Conservation (phyloP, 2,329 filamentous ascomycete genomes). For the Phialemoniopsis sp. region DNA sequence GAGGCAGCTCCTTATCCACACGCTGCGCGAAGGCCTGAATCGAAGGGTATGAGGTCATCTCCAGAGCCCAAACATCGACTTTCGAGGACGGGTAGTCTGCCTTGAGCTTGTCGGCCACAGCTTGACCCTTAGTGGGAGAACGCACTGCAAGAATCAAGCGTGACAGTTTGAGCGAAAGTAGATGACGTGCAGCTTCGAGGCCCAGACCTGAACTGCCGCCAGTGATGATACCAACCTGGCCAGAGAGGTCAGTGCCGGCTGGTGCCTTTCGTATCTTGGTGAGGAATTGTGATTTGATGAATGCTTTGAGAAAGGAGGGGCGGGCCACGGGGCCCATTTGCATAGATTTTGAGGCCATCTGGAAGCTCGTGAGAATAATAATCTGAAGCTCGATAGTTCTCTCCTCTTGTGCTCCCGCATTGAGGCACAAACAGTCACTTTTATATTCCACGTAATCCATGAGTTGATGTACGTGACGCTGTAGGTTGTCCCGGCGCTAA, state of each 20-base stretch:
- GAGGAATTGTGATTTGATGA: constrained; percentile 4
- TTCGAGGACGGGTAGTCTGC: not conserved
- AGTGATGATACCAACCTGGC: constrained; percentile 22
- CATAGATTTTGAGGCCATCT: too few relatives aligned
- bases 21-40: constrained; percentile 3
- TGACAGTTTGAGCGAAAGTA: constrained; percentile 20
- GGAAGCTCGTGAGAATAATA: too few relatives aligned
- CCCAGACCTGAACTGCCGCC: constrained; percentile 29
- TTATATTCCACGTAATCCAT: too few relatives aligned
- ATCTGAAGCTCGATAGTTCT: too few relatives aligned
- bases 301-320: not conserved
- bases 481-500: too few relatives aligned
- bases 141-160: constrained; percentile 29
- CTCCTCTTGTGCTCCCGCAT: too few relatives aligned
- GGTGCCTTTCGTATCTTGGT: constrained; percentile 2
- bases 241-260: constrained; percentile 6
- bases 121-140: constrained; percentile 19
- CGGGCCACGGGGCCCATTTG: constrained; percentile 1
- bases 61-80: constrained; percentile 19
- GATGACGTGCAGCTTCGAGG: constrained; percentile 24
- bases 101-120: constrained; percentile 4
- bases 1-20: constrained; percentile 1
- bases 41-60: constrained; percentile 8
- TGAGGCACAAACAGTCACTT: too few relatives aligned
- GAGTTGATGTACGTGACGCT: too few relatives aligned